Evolutionary conservation across 805 yeast species (phyloP), one percentile per base, ranked within the genome.

Genomic region (Kluyveromyces siamensis): DNA sequence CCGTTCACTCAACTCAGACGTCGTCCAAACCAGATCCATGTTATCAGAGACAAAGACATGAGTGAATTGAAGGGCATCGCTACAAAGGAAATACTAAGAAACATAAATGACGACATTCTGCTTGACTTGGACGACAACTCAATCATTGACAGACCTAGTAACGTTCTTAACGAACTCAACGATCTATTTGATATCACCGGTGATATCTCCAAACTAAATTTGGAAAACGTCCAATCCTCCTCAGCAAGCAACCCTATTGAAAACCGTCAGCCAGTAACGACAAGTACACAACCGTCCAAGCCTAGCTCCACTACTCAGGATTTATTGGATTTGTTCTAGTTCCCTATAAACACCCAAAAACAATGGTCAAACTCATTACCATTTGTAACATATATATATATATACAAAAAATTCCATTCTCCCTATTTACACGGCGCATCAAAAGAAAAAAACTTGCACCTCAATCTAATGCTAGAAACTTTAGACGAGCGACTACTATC

Each of bases 61-160:
- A 88, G 85, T 55, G 97, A 90, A 62, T 78, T 87, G 64, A 81
- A 81, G 55, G 80, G 77, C 52, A 69, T 83, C 55, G 96, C 96
- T 10, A 81, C 79, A 55, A 81, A 80, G 50, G 96, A 88, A 59
- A 79, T 83, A 49, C 78, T 80, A 43, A 75, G 72, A 49, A 77
- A 76, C 43, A 77, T 75, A 27, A 81, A 82, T 56, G 82, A 84
- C 42, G 96, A 88, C 57, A 87, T 87, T 56, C 72, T 93, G 55
- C 76, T 91, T 46, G 96, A 91, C 63, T 81, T 91, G 54, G 96
- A 84, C 58, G 87, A 81, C 51, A 87, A 50, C 17, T 48, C 61
- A 10, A 54, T 49, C 9, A 52, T 53, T 14, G 55, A 54, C 14
- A 55, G 53, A 8, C 60, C 67, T 2, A 56, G 70, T 4, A 75